Conservation (phyloP, 345 rosid species). For the Sisymbrium irio region DNA sequence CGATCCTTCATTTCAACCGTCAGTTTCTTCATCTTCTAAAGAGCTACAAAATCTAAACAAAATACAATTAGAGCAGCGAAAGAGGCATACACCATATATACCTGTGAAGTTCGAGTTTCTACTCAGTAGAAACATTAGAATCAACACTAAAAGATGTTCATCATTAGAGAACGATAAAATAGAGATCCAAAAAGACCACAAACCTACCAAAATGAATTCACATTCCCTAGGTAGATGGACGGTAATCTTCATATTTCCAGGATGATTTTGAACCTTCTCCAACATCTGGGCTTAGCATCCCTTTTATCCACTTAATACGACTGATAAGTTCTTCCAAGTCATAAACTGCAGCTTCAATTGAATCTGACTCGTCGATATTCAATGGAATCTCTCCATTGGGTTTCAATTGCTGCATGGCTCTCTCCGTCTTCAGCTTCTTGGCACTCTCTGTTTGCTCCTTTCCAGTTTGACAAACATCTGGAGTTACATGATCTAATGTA, state of each 20-base stretch:
- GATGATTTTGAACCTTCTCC: conserved; percentile 5
- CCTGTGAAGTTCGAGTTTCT: background rate
- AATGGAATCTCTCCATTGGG: conserved; percentile 25
- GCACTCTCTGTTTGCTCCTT: background rate
- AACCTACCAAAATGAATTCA: background rate
- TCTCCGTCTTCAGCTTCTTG: conserved; percentile 21
- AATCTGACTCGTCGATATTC: conserved; percentile 43
- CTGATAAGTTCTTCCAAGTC: conserved; percentile 63
- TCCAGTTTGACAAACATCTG: background rate
- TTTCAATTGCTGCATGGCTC: conserved; percentile 30
- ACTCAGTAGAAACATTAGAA: background rate
- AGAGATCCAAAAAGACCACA: background rate
- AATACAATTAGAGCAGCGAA: background rate
- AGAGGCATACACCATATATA: background rate
- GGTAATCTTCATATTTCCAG: conserved; percentile 52
- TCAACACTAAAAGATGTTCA: background rate
- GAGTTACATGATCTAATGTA: background rate
- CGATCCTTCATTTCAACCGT: too few species aligned
- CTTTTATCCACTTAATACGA: conserved; percentile 54
- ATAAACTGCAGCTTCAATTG: conserved; percentile 53
- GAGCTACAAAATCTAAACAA: background rate
- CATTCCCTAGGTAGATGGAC: conserved; percentile 15
- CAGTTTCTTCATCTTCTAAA: background rate
- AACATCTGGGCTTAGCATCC: conserved; percentile 33
- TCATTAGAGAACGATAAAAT: background rate